Percentiles rank a stretch among this genome's conserved stretches.
Conservation (phyloP, 352 stramenopile genomes). For the Phytophthora megakarya region DNA sequence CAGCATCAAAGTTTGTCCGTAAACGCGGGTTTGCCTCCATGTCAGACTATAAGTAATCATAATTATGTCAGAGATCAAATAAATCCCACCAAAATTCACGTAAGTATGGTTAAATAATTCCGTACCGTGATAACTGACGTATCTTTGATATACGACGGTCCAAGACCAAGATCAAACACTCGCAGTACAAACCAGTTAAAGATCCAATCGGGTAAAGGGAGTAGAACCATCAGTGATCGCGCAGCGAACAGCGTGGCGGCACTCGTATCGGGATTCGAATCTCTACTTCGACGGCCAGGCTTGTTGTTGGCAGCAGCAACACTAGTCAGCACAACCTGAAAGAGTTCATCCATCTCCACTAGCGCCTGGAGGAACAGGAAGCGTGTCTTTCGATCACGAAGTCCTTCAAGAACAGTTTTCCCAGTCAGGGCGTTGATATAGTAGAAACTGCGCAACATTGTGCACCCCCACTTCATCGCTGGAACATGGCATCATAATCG, state of each 20-base stretch:
- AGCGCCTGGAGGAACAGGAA: constrained; percentile 74
- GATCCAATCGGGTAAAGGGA: constrained; percentile 74
- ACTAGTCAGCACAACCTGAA: constrained; percentile 50
- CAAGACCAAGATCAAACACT: constrained; percentile 69
- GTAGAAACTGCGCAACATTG: constrained; percentile 82
- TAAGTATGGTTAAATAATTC: not conserved
- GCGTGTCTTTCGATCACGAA: constrained; percentile 70
- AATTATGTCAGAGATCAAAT: constrained; percentile 3
- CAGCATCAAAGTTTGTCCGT: constrained; percentile 59
- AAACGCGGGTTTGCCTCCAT: constrained; percentile 41
- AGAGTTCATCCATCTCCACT: constrained; percentile 67
- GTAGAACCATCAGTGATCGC: constrained; percentile 66
- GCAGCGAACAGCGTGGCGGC: constrained; percentile 66
- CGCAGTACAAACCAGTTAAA: constrained; percentile 61
- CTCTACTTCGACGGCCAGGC: constrained; percentile 10
- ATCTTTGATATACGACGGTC: constrained; percentile 28
- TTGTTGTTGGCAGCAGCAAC: constrained; percentile 29
- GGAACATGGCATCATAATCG: too few species aligned
- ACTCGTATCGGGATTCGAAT: constrained; percentile 56
- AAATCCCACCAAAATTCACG: not conserved
- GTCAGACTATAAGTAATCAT: constrained; percentile 39
- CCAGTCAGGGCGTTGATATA: constrained; percentile 77
- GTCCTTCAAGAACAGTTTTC: constrained; percentile 48
- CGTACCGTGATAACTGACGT: constrained; percentile 55
- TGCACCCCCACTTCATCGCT: constrained; percentile 84